Evolutionary conservation across 2,329 filamentous ascomycete species (phyloP), one percentile per base, ranked within the genome.

Genomic region (Cadophora malorum): DNA sequence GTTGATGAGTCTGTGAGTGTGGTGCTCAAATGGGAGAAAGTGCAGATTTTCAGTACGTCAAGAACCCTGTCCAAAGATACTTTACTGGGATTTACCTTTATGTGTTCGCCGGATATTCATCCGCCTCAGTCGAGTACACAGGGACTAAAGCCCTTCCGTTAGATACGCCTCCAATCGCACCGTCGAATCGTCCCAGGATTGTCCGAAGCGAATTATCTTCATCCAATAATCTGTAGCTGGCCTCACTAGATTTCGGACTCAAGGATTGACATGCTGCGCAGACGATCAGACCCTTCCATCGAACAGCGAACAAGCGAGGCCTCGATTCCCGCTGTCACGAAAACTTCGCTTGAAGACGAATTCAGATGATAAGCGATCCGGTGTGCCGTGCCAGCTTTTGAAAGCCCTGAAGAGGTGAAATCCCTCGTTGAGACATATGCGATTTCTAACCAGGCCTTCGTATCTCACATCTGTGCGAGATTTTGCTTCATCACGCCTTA

Each of bases 261-360:
- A 8, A 19, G 25, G 25, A 19, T 31, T 31, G 21, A 25, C 49
- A 25, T 53, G 14, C 25, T 28, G 23, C 50, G 16, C 25, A 53
- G 21, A 53, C 50, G 45, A 49, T 21, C 45, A 49, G 45, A 49
- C 19, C 45, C 19, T 45, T 45, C 21, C 50, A 10, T 53, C 50
- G 35, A 38, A 28, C 21, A 52, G 25, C 3, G 21, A 25, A 31
- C 5, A 53, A 53, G 50, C 50, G 25, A 31, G 8, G 14, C 25
- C 49, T 53, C 25, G 50, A 19, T 53, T 25, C 21, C 49, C 21
- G 49, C 49, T 52, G 49, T 31, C 50, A 53, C 21, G 50, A 53
- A 53, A 28, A 23, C 12, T 21, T 49, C 19, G 45, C 25, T 53
- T 53, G 4, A 25, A 53, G 25, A 53, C 50, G 50, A 53, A 31